A percentile compares a stretch with the other conserved stretches of the same genome.
Evolutionary conservation across 2,329 filamentous ascomycete species (phyloP).

Genomic region (Calonectria pseudoturangicola): DNA sequence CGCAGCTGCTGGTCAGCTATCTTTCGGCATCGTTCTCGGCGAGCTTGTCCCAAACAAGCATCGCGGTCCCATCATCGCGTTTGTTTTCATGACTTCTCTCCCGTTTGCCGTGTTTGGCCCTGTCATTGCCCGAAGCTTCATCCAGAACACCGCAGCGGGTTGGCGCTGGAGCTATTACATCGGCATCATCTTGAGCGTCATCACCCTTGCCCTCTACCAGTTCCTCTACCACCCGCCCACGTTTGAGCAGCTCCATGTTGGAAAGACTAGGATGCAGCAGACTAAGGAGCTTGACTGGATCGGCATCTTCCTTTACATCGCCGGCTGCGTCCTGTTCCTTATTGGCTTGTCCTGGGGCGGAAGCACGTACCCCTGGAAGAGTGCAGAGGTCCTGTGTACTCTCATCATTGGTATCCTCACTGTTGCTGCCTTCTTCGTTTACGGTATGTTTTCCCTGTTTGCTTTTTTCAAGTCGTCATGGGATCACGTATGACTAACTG

Average conservation of each 20-base stretch:
- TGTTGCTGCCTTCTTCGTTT: constrained; percentile 61
- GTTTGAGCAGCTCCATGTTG: constrained; percentile 64
- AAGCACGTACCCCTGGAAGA: constrained; percentile 64
- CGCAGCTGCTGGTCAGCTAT: constrained; percentile 63
- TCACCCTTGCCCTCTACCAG: constrained; percentile 63
- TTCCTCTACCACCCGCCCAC: constrained; percentile 69
- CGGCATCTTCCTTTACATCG: constrained; percentile 65
- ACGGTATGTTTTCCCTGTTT: constrained; percentile 51
- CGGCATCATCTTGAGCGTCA: constrained; percentile 64
- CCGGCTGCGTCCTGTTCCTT: constrained; percentile 64
- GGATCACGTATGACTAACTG: constrained; percentile 22
- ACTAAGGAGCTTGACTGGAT: constrained; percentile 67
- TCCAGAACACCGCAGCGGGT: constrained; percentile 62
- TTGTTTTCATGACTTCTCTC: constrained; percentile 63
- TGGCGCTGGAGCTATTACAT: constrained; percentile 72
- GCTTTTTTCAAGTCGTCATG: neutral
- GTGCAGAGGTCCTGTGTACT: constrained; percentile 59
- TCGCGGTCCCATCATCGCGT: constrained; percentile 60
- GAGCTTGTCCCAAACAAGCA: constrained; percentile 66
- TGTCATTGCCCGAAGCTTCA: constrained; percentile 67
- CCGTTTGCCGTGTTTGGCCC: constrained; percentile 67
- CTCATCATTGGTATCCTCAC: constrained; percentile 62
- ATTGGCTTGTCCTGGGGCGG: constrained; percentile 67
- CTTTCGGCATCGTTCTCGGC: constrained; percentile 64
- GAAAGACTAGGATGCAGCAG: constrained; percentile 61